phyloP scores from a whole-genome alignment of 2,329 filamentous ascomycete genomes.

The Alternaria gaisen region DNA sequence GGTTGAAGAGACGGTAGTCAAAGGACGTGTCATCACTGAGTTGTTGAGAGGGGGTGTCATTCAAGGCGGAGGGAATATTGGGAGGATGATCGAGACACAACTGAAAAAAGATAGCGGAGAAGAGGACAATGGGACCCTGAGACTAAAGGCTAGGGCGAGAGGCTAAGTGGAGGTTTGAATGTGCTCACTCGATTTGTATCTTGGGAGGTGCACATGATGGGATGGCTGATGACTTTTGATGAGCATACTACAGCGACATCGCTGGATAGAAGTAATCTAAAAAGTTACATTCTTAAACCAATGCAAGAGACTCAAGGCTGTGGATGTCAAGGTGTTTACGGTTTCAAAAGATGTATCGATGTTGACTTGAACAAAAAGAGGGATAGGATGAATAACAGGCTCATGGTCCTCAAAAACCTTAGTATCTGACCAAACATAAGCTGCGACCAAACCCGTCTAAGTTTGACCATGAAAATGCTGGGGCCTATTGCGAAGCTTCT shows the following conservation, averaged over 20 bases:
- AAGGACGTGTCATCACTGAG: conserved; percentile 73
- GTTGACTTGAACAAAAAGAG: background rate
- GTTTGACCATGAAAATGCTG: background rate
- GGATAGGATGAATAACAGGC: too few species aligned
- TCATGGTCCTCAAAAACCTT: background rate
- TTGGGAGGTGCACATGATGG: background rate
- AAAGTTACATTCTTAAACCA: background rate
- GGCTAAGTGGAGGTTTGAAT: background rate
- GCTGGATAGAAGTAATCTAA: background rate
- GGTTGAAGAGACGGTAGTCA: conserved; percentile 72
- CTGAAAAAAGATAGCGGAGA: conserved; percentile 42
- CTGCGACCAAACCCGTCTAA: background rate
- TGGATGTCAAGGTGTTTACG: background rate
- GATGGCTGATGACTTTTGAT: background rate
- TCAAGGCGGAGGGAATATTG: conserved; percentile 35
- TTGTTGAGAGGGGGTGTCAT: conserved; percentile 75
- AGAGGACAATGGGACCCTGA: conserved; percentile 34
- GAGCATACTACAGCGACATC: background rate
- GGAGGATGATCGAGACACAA: conserved; percentile 40
- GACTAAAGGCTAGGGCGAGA: conserved; percentile 28
- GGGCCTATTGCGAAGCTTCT: background rate
- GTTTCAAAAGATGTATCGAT: background rate
- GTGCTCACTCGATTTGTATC: background rate
- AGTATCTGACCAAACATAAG: background rate
- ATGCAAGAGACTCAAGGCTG: background rate